phyloP scores from a whole-genome alignment of 2,329 filamentous ascomycete genomes.

The Fusarium luffae region DNA sequence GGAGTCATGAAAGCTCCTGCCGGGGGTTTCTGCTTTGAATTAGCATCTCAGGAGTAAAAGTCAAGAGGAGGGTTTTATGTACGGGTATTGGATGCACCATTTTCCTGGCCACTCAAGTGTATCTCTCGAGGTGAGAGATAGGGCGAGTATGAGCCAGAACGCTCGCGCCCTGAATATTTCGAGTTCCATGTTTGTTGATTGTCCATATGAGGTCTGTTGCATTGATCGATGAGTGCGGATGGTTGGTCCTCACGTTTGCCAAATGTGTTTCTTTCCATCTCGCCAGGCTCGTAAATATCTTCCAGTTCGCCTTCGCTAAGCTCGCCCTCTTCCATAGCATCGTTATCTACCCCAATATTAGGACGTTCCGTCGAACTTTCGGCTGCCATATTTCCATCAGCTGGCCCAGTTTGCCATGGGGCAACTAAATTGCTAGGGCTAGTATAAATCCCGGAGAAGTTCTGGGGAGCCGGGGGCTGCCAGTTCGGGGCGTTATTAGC shows the following conservation, averaged over 20 bases:
- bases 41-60: conserved; percentile 2
- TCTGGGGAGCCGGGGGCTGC: conserved; percentile 31
- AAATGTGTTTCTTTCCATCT: conserved; percentile 12
- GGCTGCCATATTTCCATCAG: neutral
- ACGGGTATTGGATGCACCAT: conserved; percentile 20
- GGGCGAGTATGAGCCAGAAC: conserved; percentile 65
- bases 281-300: conserved; percentile 62
- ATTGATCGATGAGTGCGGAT: neutral
- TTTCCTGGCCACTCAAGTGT: conserved; percentile 37
- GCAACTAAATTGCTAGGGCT: neutral
- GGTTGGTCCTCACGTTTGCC: neutral
- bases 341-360: conserved; percentile 16
- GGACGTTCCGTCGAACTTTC: conserved; percentile 2
- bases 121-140: conserved; percentile 63
- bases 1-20: neutral
- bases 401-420: neutral
- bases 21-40: conserved; percentile 28
- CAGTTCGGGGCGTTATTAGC: conserved; percentile 27
- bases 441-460: conserved; percentile 1
- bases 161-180: conserved; percentile 51
- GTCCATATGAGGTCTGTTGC: neutral
- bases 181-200: conserved; percentile 5
- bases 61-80: neutral
- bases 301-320: conserved; percentile 75
- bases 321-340: conserved; percentile 75